Evolutionary conservation across 169 alveolate genomes (phyloP).

Genomic region (Eimeria maxima): DNA sequence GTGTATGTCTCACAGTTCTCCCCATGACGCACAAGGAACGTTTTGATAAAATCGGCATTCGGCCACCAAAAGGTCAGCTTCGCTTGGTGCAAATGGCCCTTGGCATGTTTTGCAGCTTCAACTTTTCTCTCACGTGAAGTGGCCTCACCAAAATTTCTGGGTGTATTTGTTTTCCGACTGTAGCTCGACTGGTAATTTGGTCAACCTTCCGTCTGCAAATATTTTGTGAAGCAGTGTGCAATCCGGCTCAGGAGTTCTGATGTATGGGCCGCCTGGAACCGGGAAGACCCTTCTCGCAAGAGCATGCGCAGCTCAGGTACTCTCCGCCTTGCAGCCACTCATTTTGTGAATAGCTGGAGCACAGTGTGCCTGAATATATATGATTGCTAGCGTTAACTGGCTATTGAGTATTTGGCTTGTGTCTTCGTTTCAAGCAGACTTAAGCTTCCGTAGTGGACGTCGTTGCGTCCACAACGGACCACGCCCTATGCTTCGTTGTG

Average conservation of each 20-base stretch:
- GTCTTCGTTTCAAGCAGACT: background rate
- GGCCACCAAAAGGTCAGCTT: slow-evolving; percentile 98
- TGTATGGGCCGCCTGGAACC: slow-evolving; percentile 99
- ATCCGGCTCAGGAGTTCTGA: slow-evolving; percentile 92
- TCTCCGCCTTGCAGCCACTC: background rate
- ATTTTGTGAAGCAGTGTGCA: background rate
- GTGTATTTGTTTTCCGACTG: background rate
- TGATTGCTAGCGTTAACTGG: background rate
- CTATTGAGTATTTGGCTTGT: background rate
- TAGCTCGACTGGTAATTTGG: background rate
- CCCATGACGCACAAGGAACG: slow-evolving; percentile 99
- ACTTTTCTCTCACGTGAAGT: background rate
- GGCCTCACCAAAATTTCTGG: background rate
- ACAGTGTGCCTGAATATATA: background rate
- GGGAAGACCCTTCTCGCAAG: slow-evolving; percentile 97
- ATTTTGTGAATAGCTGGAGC: background rate
- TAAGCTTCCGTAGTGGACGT: background rate
- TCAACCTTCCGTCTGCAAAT: background rate
- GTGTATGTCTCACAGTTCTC: slow-evolving; percentile 91
- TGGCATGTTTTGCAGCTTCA: background rate
- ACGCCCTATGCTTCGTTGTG: background rate
- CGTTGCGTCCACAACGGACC: background rate
- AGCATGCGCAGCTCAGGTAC: slow-evolving; percentile 96
- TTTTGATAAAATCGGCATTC: slow-evolving; percentile 99
- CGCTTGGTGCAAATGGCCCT: background rate